Evolutionary conservation across 2,329 filamentous ascomycete genomes (phyloP), one percentile per base, ranked within the genome.

Genomic region (Xenoacremonium recifei): DNA sequence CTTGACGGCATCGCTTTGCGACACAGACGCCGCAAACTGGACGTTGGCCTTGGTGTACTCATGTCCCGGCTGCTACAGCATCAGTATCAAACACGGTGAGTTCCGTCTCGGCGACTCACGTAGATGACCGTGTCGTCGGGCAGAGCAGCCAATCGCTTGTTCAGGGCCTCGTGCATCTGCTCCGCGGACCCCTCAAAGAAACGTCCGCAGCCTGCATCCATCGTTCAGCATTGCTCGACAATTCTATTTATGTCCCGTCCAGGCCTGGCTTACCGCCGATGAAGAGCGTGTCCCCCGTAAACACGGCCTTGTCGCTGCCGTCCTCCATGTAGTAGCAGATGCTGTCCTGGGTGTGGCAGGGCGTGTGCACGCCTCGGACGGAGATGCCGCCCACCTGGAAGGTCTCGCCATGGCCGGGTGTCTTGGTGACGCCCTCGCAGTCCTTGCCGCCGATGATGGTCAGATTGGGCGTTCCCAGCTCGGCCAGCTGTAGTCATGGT

Each of bases 31-130:
- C 35, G 82, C 84, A 61, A 99, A 99, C 63, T 89, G 89, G 58
- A 93, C 89, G 60, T 99, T 99, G 38, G 85, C 79, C 68, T 93
- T 96, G n/a, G 93, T 99, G 70, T 99, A 99, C 66, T 97, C 93
- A 59, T 99, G 93, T 4, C 93, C 93, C 15, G 92, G 91, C 85
- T 92, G 48, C 17, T 9, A 11, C n/a, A n/a, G n/a, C n/a, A n/a
- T n/a, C n/a, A n/a, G n/a, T n/a, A n/a, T n/a, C n/a, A n/a, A n/a
- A n/a, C n/a, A n/a, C n/a, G n/a, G 6, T 32, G 9, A 32, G 9
- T 6, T 32, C 13, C 2, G 7, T n/a, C 21, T 4, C 12, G 6
- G 4, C 6, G 37, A 72, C 84, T 62, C 67, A 92, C 87, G 62
- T 89, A 99, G 51, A 99, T 89, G 51, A 85, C 85, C 1, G 93